phyloP scores from a whole-genome alignment of 2,329 filamentous ascomycete species.

The Aureobasidium sp. region DNA sequence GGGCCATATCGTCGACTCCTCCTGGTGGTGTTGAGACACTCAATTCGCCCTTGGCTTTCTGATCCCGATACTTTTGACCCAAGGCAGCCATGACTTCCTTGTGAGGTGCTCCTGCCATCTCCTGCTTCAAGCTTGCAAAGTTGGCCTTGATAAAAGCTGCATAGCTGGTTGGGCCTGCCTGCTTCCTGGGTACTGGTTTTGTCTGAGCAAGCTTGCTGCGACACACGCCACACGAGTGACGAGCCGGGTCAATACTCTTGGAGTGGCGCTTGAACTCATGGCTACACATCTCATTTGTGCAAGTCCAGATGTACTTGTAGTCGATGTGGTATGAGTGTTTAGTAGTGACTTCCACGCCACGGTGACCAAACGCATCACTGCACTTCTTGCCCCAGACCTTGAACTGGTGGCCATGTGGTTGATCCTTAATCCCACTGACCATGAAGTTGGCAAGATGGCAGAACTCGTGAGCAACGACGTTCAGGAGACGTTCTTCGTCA shows the following conservation, averaged over 20 bases:
- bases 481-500: constrained; percentile 67
- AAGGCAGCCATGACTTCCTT: constrained; percentile 65
- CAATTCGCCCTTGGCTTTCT: constrained; percentile 28
- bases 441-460: constrained; percentile 93
- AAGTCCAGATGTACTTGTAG: constrained; percentile 87
- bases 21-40: background rate
- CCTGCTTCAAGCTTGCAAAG: constrained; percentile 53
- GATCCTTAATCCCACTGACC: constrained; percentile 64
- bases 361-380: constrained; percentile 51
- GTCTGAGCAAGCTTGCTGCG: constrained; percentile 63
- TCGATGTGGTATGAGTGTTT: constrained; percentile 86
- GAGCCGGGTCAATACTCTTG: constrained; percentile 68
- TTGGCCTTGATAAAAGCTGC: constrained; percentile 60
- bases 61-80: constrained; percentile 54
- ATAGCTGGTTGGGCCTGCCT: constrained; percentile 37
- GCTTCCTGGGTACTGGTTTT: constrained; percentile 62
- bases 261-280: constrained; percentile 76
- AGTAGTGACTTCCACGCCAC: constrained; percentile 72
- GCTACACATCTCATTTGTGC: constrained; percentile 50
- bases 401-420: constrained; percentile 80
- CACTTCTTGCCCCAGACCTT: constrained; percentile 63
- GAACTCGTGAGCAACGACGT: constrained; percentile 93
- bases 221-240: constrained; percentile 72
- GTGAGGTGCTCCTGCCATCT: constrained; percentile 50
- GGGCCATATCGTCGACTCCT: constrained; percentile 19